Evolutionary conservation across 805 yeast species (phyloP).

Genomic region (Ogataea henricii): DNA sequence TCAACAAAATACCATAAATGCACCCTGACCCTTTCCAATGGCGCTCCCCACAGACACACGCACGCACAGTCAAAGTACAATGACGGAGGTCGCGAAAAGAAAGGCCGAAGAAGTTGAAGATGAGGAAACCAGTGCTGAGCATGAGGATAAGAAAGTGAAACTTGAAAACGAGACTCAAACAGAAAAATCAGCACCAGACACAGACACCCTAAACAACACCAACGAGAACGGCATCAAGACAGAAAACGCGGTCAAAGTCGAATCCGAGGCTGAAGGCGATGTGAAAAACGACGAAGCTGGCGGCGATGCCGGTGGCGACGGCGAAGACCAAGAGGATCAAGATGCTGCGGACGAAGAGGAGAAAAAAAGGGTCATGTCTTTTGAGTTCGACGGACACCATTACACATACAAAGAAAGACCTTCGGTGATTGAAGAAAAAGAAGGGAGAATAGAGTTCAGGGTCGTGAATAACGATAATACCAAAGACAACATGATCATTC

Average conservation of each 20-base stretch:
- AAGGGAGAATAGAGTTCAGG: conserved; percentile 89
- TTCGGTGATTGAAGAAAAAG: conserved; percentile 90
- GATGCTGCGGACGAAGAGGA: conserved; percentile 41
- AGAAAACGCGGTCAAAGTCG: conserved; percentile 3
- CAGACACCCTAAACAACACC: conserved; percentile 20
- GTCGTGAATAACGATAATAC: conserved; percentile 96
- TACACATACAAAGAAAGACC: conserved; percentile 91
- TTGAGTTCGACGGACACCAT: conserved; percentile 72
- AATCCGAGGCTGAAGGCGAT: conserved; percentile 10
- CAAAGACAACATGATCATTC: conserved; percentile 81
- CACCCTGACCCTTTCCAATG: background rate
- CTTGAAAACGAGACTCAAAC: conserved; percentile 9
- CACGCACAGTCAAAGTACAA: too few relatives aligned
- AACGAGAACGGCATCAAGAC: conserved; percentile 17
- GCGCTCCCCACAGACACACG: background rate
- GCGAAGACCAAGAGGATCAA: conserved; percentile 28
- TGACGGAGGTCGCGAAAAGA: conserved; percentile 5
- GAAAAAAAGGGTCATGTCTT: conserved; percentile 45
- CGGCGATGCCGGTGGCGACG: conserved; percentile 24
- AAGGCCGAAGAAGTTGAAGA: conserved; percentile 9
- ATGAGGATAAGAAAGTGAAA: conserved; percentile 11
- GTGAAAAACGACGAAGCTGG: conserved; percentile 23
- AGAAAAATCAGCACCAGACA: conserved; percentile 19
- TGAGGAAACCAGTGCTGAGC: conserved; percentile 21
- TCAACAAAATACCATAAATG: too few relatives aligned